These are phyloP conservation scores for Cyanodermella asteris DNA, from an alignment of 2,329 filamentous ascomycete genomes.

Conservation along the genomic window DNA sequence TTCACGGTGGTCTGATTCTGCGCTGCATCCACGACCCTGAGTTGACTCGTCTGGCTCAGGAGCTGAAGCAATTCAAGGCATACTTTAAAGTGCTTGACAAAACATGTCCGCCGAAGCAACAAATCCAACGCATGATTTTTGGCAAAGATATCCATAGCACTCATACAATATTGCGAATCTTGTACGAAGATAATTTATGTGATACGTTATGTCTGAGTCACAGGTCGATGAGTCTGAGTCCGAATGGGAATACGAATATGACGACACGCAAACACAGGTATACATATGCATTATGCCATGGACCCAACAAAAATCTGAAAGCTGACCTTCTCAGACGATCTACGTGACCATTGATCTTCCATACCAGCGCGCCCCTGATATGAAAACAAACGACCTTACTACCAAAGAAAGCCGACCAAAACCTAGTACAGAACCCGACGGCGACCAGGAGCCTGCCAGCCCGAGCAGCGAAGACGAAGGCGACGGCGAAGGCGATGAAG, in stretches of 20 bases:
- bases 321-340: constrained; percentile 22
- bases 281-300: constrained; percentile 2
- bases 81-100: no score
- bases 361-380: constrained; percentile 16
- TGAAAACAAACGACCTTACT: constrained; percentile 8
- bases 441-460: background rate
- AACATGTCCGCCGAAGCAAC: no score
- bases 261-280: constrained; percentile 30
- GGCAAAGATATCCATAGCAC: no score
- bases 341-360: constrained; percentile 38
- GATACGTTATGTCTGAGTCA: no score
- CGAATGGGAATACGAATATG: constrained; percentile 42
- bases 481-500: background rate
- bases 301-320: background rate
- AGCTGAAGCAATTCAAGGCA: no score
- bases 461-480: background rate
- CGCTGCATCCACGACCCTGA: no score
- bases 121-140: no score
- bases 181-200: no score
- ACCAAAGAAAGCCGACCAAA: constrained; percentile 1
- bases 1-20: no score
- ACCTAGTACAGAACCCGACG: background rate
- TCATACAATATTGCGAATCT: no score
- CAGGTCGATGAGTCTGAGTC: no score
- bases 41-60: no score